Percentiles rank a stretch among this genome's conserved stretches.
These are phyloP conservation scores for Nasturtium officinale DNA, from an alignment of 345 rosid species.

Conservation along the genomic window DNA sequence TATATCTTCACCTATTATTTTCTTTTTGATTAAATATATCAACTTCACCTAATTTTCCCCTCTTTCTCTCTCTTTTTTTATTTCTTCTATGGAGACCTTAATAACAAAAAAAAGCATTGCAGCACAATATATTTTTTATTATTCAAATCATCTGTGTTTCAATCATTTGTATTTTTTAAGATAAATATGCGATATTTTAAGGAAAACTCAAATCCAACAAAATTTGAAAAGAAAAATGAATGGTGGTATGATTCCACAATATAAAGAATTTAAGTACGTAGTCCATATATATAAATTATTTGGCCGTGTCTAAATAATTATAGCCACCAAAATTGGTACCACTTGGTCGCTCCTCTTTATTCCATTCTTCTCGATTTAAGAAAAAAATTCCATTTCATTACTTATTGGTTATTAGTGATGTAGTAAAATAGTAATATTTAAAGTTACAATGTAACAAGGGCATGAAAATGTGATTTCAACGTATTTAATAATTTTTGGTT, in stretches of 20 bases:
- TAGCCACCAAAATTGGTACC: constrained; percentile 48
- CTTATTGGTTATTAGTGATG: constrained; percentile 1
- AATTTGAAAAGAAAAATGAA: constrained; percentile 20
- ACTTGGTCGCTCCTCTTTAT: constrained; percentile 46
- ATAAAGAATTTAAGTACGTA: constrained; percentile 17
- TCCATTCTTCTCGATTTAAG: constrained; percentile 37
- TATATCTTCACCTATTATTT: background rate
- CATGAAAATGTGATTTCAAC: background rate
- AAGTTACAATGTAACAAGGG: constrained; percentile 5
- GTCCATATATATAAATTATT: constrained; percentile 16
- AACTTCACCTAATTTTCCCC: background rate
- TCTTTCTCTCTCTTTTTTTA: background rate
- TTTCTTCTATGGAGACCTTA: background rate
- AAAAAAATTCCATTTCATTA: background rate
- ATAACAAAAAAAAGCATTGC: constrained; percentile 6
- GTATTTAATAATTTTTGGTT: background rate
- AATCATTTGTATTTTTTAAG: constrained; percentile 8
- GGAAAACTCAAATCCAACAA: constrained; percentile 33
- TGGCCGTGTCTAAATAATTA: constrained; percentile 30
- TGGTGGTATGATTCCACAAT: constrained; percentile 39
- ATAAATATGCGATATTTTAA: constrained; percentile 31
- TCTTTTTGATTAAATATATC: background rate
- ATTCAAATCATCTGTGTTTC: background rate
- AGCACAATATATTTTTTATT: background rate
- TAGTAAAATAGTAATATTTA: background rate